Percentiles rank a stretch among this genome's conserved stretches.
Conservation (phyloP, 495 filamentous ascomycete species). For the Clavariopsis aquatica region DNA sequence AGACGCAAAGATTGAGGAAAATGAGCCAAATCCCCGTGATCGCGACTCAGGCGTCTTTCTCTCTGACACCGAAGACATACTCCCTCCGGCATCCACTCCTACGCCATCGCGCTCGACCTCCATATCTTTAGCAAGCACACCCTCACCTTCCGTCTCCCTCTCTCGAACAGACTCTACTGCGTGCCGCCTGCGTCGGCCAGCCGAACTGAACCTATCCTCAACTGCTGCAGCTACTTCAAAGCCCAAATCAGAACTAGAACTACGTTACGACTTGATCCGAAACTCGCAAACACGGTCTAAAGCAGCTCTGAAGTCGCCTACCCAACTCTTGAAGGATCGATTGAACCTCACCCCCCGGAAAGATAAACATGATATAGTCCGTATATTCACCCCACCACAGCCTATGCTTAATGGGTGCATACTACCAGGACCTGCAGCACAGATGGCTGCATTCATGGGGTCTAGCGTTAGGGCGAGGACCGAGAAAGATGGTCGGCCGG, state of each 20-base stretch:
- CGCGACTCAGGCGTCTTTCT: constrained; percentile 33
- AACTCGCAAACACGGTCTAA: constrained; percentile 16
- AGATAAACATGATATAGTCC: constrained; percentile 8
- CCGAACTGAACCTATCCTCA: constrained; percentile 22
- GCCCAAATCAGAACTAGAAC: constrained; percentile 31
- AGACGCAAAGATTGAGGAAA: background rate
- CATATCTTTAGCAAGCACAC: background rate
- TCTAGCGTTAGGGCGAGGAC: constrained; percentile 20
- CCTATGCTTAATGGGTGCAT: constrained; percentile 30
- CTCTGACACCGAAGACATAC: constrained; percentile 11
- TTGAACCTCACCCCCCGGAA: constrained; percentile 21
- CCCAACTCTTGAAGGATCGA: constrained; percentile 29
- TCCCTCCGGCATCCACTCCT: background rate
- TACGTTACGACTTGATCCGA: constrained; percentile 27
- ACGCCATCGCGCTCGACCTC: background rate
- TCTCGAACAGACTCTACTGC: constrained; percentile 6
- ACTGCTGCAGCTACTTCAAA: background rate
- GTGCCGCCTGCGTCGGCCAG: constrained; percentile 23
- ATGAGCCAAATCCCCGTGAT: constrained; percentile 10
- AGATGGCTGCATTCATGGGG: constrained; percentile 7
- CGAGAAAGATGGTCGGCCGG: constrained; percentile 11
- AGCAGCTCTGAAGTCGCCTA: constrained; percentile 28
- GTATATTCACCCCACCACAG: constrained; percentile 21
- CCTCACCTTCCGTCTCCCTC: background rate
- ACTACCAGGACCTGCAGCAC: constrained; percentile 12